Conservation (phyloP, 2,329 filamentous ascomycete species). For the Scortechinia acanthostroma region DNA sequence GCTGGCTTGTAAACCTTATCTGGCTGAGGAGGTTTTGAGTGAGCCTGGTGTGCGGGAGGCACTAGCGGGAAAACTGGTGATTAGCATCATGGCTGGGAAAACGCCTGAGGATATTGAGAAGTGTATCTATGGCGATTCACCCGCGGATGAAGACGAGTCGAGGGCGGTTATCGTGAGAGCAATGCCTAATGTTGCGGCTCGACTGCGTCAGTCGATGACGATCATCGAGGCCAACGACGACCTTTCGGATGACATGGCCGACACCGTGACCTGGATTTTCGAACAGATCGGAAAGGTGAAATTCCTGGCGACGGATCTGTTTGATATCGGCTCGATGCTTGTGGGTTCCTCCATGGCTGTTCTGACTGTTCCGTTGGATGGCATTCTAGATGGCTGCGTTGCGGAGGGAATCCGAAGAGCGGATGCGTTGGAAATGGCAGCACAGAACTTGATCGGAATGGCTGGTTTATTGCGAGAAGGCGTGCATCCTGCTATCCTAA, state of each 20-base stretch:
- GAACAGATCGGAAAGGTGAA: constrained; percentile 65
- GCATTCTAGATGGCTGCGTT: constrained; percentile 69
- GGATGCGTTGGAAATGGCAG: constrained; percentile 71
- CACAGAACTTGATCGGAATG: constrained; percentile 72
- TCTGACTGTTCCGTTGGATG: constrained; percentile 70
- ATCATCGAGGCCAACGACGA: constrained; percentile 64
- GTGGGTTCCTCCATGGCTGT: constrained; percentile 73
- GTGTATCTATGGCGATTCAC: constrained; percentile 47
- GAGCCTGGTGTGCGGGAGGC: constrained; percentile 65
- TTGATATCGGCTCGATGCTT: constrained; percentile 70
- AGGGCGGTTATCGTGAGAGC: constrained; percentile 65
- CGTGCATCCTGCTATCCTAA: constrained; percentile 68
- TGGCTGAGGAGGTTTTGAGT: constrained; percentile 61
- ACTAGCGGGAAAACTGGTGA: constrained; percentile 71
- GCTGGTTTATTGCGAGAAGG: constrained; percentile 60
- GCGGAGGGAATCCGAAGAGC: constrained; percentile 70
- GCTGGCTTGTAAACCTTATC: constrained; percentile 75
- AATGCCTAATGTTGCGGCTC: constrained; percentile 78
- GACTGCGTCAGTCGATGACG: constrained; percentile 76
- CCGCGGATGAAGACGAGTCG: constrained; percentile 33
- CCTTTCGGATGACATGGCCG: constrained; percentile 40
- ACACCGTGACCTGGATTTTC: constrained; percentile 71
- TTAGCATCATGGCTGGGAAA: constrained; percentile 76
- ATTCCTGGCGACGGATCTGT: constrained; percentile 55
- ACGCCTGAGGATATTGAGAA: constrained; percentile 61